phyloP scores from a whole-genome alignment of 805 yeast species.

The Isabelozyma rhagii region DNA sequence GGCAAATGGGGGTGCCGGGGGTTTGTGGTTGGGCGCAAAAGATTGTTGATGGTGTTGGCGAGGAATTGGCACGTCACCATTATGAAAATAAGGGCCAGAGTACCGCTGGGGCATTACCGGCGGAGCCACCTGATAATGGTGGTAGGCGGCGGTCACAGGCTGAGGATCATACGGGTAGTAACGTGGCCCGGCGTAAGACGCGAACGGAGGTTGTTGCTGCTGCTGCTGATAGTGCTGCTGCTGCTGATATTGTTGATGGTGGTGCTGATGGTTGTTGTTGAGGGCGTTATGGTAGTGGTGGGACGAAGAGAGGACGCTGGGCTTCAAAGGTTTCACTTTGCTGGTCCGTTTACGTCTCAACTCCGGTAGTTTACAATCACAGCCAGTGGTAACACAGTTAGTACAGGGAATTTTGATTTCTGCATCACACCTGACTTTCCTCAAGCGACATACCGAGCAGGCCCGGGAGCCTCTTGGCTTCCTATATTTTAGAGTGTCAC shows the following conservation, averaged over 20 bases:
- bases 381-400: constrained; percentile 7
- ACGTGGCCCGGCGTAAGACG: too few relatives aligned
- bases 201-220: too few relatives aligned
- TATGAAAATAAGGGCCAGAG: background rate
- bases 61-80: background rate
- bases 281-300: too few relatives aligned
- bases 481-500: constrained; percentile 26
- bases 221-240: background rate
- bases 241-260: background rate
- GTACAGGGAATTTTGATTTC: constrained; percentile 55
- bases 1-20: background rate
- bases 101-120: background rate
- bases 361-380: constrained; percentile 6
- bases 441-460: constrained; percentile 67
- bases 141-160: background rate
- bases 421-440: constrained; percentile 57
- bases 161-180: background rate
- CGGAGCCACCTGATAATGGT: background rate
- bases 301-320: background rate
- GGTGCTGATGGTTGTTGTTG: background rate
- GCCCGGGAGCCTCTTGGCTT: constrained; percentile 67
- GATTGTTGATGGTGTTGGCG: background rate
- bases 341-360: background rate
- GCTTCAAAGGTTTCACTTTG: background rate
- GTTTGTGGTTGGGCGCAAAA: background rate